Evolutionary conservation across 352 stramenopile species (phyloP), one percentile per base, ranked within the genome.

Genomic region (Pythium folliculosum): DNA sequence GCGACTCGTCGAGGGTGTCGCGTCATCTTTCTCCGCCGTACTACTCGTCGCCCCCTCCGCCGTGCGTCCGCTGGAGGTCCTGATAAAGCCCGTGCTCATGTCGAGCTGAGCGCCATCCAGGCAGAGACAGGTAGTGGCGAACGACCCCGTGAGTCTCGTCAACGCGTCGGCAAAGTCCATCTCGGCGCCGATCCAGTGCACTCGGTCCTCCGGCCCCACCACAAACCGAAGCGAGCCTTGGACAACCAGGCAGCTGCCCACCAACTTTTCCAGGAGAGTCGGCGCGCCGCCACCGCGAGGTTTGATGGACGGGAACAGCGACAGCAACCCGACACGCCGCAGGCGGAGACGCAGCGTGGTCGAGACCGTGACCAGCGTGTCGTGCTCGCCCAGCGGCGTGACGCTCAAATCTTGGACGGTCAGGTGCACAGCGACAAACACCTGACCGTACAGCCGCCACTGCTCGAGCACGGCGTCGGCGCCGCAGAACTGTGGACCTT

Each of bases 221-320:
- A 63, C 43, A 30, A 63, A 53, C 0, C 56, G 56, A 16, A 63
- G 16, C 23, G 56, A 54, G 43, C 56, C 45, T 6, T 63, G 27
- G 40, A 63, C 56, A 6, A 30, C n/a, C 12, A 63, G 56, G n/a
- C 40, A 19, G 10, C 12, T 53, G 25, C 27, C 40, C 25, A 63
- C 25, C 14, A 63, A 17, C 5, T 63, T 44, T 10, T 63, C 38
- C 21, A 63, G 23, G 22, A 52, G 21, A 40, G 38, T 7, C 3
- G 38, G 12, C 22, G 3, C 35, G 12, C 8, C 43, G 13, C 22
- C 56, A 25, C 17, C 14, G 40, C 25, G 21, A 25, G 10, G 25
- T 5, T 14, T 19, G 2, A 63, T n/a, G 2, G 56, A 63, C 13
- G 56, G 56, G 43, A 63, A 63, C 22, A 63, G 14, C 19, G 44